phyloP scores from a whole-genome alignment of 208 protist species.

The Angomonas desouzai region DNA sequence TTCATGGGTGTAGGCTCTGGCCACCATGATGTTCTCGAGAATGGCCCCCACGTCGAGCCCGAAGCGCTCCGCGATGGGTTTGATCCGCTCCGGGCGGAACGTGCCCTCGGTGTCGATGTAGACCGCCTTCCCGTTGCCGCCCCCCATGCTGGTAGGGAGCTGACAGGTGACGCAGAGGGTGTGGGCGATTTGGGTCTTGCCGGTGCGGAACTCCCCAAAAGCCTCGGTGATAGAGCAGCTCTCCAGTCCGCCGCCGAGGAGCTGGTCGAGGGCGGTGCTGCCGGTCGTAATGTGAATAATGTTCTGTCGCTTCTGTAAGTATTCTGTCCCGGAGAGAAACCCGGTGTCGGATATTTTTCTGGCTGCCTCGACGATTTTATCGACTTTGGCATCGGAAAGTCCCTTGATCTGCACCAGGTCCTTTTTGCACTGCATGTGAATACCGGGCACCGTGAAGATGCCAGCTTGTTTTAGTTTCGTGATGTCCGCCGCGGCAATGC shows the following conservation, averaged over 20 bases:
- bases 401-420: slow-evolving; percentile 94
- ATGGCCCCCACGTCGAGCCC: slow-evolving; percentile 88
- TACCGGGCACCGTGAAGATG: slow-evolving; percentile 88
- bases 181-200: slow-evolving; percentile 98
- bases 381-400: slow-evolving; percentile 97
- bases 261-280: slow-evolving; percentile 86
- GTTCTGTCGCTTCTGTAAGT: slow-evolving; percentile 80
- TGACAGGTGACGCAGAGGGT: slow-evolving; percentile 97
- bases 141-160: slow-evolving; percentile 88
- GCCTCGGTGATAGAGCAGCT: slow-evolving; percentile 96
- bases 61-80: slow-evolving; percentile 95
- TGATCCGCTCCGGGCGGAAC: slow-evolving; percentile 96
- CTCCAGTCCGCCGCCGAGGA: slow-evolving; percentile 97
- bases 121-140: slow-evolving; percentile 91
- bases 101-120: slow-evolving; percentile 99
- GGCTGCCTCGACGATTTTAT: slow-evolving; percentile 97
- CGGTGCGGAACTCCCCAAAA: slow-evolving; percentile 99
- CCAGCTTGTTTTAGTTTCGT: slow-evolving; percentile 87
- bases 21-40: slow-evolving; percentile 97
- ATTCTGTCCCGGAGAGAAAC: slow-evolving; percentile 89
- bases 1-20: slow-evolving; percentile 95
- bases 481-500: slow-evolving; percentile 86
- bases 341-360: slow-evolving; percentile 79
- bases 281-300: slow-evolving; percentile 95
- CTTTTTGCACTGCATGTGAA: slow-evolving; percentile 92